Evolutionary conservation across 2,329 filamentous ascomycete species (phyloP).

Genomic region (Scedosporium minutisporum): DNA sequence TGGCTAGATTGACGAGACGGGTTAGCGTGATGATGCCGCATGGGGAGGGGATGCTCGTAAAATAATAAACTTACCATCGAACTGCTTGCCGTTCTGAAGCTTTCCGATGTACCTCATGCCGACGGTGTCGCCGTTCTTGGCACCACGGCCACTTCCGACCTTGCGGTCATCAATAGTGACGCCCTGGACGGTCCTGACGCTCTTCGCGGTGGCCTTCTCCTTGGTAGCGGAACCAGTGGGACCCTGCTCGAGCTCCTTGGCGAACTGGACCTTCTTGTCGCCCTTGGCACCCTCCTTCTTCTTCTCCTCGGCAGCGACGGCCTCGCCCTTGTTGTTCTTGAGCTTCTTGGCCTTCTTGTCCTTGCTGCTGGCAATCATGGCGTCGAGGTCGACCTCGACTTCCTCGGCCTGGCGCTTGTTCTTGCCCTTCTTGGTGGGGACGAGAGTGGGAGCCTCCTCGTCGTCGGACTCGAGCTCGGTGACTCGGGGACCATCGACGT

Average conservation of each 20-base stretch:
- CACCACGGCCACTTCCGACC: constrained; percentile 69
- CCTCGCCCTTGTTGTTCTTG: constrained; percentile 96
- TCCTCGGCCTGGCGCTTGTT: constrained; percentile 85
- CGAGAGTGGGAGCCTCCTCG: constrained; percentile 58
- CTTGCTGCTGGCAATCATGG: constrained; percentile 67
- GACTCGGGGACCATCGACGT: constrained; percentile 68
- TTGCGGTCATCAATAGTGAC: constrained; percentile 96
- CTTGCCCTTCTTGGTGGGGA: constrained; percentile 61
- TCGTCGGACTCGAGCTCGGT: constrained; percentile 76
- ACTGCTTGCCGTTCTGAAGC: constrained; percentile 86
- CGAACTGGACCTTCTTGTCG: constrained; percentile 97
- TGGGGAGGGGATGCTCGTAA: not conserved
- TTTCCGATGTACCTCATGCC: constrained; percentile 98
- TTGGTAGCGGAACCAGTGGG: constrained; percentile 62
- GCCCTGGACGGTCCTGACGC: constrained; percentile 73
- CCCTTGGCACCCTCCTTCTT: constrained; percentile 51
- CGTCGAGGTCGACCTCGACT: constrained; percentile 63
- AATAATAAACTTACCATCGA: constrained; percentile 63
- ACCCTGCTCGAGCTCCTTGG: constrained; percentile 96
- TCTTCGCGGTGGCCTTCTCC: constrained; percentile 37
- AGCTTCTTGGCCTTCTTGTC: constrained; percentile 77
- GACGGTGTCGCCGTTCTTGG: constrained; percentile 84
- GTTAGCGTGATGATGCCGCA: constrained; percentile 12
- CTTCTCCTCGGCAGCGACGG: constrained; percentile 52
- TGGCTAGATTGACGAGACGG: constrained; percentile 45